Evolutionary conservation across 176 grass and related monocot species (phyloP), one percentile per base, ranked within the genome.

Genomic region (Oryza australiensis): DNA sequence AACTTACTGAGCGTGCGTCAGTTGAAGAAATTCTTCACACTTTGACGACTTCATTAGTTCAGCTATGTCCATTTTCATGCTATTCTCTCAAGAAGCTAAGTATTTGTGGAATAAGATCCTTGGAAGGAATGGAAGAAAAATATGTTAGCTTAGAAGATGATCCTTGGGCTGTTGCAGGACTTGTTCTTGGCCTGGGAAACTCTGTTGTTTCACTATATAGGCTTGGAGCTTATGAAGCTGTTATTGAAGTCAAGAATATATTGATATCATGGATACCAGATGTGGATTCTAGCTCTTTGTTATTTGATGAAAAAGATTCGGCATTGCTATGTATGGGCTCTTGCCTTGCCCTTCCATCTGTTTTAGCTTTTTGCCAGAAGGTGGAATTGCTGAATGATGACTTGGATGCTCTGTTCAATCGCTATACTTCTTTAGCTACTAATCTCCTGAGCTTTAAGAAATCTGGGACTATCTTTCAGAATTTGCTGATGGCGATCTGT

Each of bases 401-500:
- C 45, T 77, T 93, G 71, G 90, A 98, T 89, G 41, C 73, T 87
- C 45, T 98, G 33, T 90, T 93, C 62, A 86, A 78, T 75, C 81
- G 80, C 42, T 98, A 95, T 84, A 86, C 68, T 84, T 88, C 76
- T 53, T 79, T 98, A 85, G 89, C 90, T 79, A 88, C 86, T 30
- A 64, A 95, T 73, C 74, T 98, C 82, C 23, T 91, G 42, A 85
- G 76, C 42, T 51, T 88, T 16, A 94, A 93, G 59, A 98, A 91
- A 90, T 88, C 92, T 87, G 82, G 71, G 78, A 78, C 63, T 86
- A 45, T 86, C 63, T 93, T 91, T 88, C 80, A 88, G 70, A 94
- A 98, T 93, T 81, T 98, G 59, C 80, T 95, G 86, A 84, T 94
- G 88, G 87, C 86, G 26, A 67, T 90, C 81, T 94, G 90, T 89